Evolutionary conservation across 331 rosid species (phyloP).

Genomic region (Stylosanthes scabra): DNA sequence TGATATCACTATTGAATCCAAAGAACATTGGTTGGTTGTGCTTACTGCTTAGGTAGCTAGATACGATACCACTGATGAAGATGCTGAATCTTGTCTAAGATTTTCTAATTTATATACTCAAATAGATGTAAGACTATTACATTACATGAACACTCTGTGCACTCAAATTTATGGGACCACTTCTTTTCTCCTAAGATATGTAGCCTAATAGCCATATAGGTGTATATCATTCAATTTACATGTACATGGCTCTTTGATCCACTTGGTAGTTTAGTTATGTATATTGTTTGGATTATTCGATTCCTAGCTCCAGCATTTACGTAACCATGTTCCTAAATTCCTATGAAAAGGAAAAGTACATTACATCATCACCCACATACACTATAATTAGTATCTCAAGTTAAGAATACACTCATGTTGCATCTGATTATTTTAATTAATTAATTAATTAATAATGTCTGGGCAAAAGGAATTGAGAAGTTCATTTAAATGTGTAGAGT

Average conservation of each 20-base stretch:
- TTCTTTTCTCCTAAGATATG: conserved; percentile 46
- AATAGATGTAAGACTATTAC: conserved; percentile 28
- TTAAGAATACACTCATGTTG: conserved; percentile 5
- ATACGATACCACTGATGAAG: conserved; percentile 41
- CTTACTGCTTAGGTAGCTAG: conserved; percentile 33
- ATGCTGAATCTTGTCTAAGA: conserved; percentile 44
- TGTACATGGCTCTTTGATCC: conserved; percentile 45
- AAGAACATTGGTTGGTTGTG: conserved; percentile 35
- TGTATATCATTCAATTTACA: too few species aligned
- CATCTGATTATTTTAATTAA: too few species aligned
- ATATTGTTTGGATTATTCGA: conserved; percentile 49
- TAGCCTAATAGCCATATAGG: too few species aligned
- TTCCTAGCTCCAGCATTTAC: conserved; percentile 56
- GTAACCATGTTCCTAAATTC: conserved; percentile 50
- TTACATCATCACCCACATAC: conserved; percentile 40
- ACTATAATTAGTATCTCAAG: conserved; percentile 31
- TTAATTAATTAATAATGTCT: too few species aligned
- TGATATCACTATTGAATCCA: conserved; percentile 61
- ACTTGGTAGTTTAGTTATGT: neutral
- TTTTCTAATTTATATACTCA: conserved; percentile 39
- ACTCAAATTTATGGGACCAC: conserved; percentile 50
- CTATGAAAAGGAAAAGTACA: conserved; percentile 50
- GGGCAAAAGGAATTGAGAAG: too few species aligned
- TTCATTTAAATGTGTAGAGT: too few species aligned
- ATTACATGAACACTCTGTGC: conserved; percentile 40